These are phyloP conservation scores for Cystobasidiopsis lactophilus DNA, from an alignment of 768 basidiomycete species.

Conservation along the genomic window DNA sequence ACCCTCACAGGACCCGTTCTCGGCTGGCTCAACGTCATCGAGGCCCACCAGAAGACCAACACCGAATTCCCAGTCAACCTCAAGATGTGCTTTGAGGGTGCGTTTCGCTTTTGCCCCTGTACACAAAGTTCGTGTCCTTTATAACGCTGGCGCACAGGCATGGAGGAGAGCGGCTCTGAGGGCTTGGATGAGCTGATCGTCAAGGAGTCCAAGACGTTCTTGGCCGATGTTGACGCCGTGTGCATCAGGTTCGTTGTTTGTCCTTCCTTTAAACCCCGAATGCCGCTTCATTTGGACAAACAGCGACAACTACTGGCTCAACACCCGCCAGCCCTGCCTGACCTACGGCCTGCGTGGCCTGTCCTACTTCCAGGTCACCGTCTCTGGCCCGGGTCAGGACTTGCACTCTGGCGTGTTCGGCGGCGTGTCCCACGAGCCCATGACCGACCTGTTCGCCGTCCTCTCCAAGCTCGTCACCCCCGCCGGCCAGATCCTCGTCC, in stretches of 20 bases:
- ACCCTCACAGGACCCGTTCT: background rate
- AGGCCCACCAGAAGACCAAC: slow-evolving; percentile 48
- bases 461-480: slow-evolving; percentile 66
- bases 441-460: slow-evolving; percentile 71
- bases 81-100: slow-evolving; percentile 68
- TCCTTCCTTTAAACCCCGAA: background rate
- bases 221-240: slow-evolving; percentile 69
- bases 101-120: background rate
- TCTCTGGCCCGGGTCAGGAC: slow-evolving; percentile 66
- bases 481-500: slow-evolving; percentile 62
- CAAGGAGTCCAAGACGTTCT: slow-evolving; percentile 53
- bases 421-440: slow-evolving; percentile 37
- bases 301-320: slow-evolving; percentile 71
- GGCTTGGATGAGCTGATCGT: slow-evolving; percentile 71
- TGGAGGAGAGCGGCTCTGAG: slow-evolving; percentile 87
- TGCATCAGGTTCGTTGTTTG: slow-evolving; percentile 39
- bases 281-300: slow-evolving; percentile 17
- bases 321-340: slow-evolving; percentile 17
- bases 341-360: slow-evolving; percentile 38
- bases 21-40: slow-evolving; percentile 32
- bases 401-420: slow-evolving; percentile 46
- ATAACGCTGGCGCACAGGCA: slow-evolving; percentile 27
- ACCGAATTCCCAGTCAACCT: slow-evolving; percentile 69
- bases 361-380: slow-evolving; percentile 57
- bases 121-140: background rate